Conservation (phyloP, 768 basidiomycete species). For the Xerocomus potaroensis region DNA sequence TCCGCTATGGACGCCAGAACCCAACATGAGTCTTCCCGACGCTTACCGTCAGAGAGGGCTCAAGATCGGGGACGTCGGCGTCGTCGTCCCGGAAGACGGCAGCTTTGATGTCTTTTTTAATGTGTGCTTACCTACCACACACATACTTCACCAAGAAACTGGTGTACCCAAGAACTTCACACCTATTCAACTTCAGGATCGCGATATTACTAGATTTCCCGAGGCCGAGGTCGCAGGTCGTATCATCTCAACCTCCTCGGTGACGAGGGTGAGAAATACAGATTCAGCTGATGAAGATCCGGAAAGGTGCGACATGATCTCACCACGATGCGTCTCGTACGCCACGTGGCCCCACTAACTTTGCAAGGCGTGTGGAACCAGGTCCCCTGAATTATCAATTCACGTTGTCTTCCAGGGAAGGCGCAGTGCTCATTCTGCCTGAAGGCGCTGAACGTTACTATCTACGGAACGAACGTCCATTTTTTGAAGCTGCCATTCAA, state of each 20-base stretch:
- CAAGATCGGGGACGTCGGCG: constrained; percentile 35
- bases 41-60: constrained; percentile 24
- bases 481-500: constrained; percentile 18
- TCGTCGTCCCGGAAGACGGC: constrained; percentile 29
- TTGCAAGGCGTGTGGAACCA: not conserved
- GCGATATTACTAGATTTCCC: constrained; percentile 7
- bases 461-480: constrained; percentile 18
- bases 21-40: constrained; percentile 19
- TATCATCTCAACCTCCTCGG: constrained; percentile 11
- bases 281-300: not conserved
- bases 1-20: constrained; percentile 32
- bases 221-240: constrained; percentile 8
- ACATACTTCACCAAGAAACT: constrained; percentile 10
- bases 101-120: constrained; percentile 37
- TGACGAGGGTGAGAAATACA: not conserved
- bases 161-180: constrained; percentile 27
- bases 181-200: constrained; percentile 17
- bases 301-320: not conserved
- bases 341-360: not conserved
- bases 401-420: constrained; percentile 19
- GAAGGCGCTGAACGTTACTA: constrained; percentile 24
- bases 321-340: not conserved
- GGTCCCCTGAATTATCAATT: constrained; percentile 11
- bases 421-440: constrained; percentile 31
- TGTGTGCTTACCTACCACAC: constrained; percentile 27